These are phyloP conservation scores for Hymenotorrendiella dingleyae DNA, from an alignment of 2,329 filamentous ascomycete genomes.

Conservation along the genomic window DNA sequence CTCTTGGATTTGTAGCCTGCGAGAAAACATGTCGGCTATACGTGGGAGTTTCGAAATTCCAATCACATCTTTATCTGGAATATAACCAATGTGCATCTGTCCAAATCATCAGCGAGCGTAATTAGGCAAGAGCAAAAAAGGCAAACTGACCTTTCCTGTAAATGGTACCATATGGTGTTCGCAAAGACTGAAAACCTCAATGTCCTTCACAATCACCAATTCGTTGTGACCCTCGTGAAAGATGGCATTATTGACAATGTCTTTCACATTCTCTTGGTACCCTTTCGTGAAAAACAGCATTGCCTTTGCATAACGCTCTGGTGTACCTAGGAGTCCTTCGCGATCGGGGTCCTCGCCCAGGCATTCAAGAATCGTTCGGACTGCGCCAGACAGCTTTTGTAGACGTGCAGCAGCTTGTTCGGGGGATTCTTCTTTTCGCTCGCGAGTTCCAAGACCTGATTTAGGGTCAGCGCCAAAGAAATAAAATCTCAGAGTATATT, in stretches of 20 bases:
- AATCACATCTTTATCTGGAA: conserved; percentile 84
- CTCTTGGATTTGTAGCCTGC: conserved; percentile 92
- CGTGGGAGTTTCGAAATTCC: conserved; percentile 93
- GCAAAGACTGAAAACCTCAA: conserved; percentile 89
- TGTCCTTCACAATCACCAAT: conserved; percentile 96
- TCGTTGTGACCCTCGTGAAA: conserved; percentile 97
- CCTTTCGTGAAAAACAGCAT: conserved; percentile 95
- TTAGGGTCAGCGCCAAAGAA: background rate
- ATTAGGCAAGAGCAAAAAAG: background rate
- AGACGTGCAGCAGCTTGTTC: conserved; percentile 47
- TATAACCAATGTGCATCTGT: conserved; percentile 99
- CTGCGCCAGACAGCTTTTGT: conserved; percentile 54
- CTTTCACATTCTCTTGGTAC: conserved; percentile 88
- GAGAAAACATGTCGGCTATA: conserved; percentile 94
- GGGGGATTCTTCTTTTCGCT: conserved; percentile 51
- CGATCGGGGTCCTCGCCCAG: conserved; percentile 63
- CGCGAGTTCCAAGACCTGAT: conserved; percentile 57
- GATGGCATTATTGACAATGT: conserved; percentile 88
- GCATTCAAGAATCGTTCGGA: conserved; percentile 62
- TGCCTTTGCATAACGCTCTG: conserved; percentile 87
- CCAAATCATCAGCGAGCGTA: background rate
- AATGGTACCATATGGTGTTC: conserved; percentile 98
- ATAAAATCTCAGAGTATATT: background rate
- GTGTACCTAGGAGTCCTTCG: conserved; percentile 60
- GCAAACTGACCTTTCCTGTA: conserved; percentile 71